Base-by-base conservation (phyloP, 1,284 basidiomycete species). In the Leccinum pachyderme region DNA sequence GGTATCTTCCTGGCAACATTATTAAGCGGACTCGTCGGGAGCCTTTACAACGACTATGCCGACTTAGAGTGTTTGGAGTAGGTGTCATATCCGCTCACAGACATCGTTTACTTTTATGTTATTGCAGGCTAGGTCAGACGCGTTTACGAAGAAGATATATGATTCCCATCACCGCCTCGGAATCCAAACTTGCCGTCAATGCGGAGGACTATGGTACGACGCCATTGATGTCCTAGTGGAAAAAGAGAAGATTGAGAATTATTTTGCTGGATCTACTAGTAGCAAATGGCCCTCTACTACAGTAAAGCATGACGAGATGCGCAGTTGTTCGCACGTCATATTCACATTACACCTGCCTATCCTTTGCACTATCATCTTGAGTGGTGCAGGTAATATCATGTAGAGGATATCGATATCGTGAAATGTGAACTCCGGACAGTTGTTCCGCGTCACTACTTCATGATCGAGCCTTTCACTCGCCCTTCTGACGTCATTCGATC, bases 1-100 rank as follows among this genome's bases (percentile, higher is more conserved):
- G 15, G 7, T 48, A 53, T 29, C 58, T 68, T 31, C 44, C 57
- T 7, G 56, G n/a, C 18, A 57, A 60, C 5, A 57, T 60, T 1
- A 57, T 68, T 39, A 58, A 63, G 59, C 22, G 55, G 43, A 29
- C 55, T 56, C 5, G 50, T 70, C 13, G 52, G 5, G 27, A 13
- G n/a, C 4, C 7, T 12, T 13, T 1, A 11, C 15, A 9, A 5
- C n/a, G 47, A 57, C 2, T 1, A 3, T 27, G 35, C 47, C 18
- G 18, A 18, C 18, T 18, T 18, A 1, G 18, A 54, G 12, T 62
- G 60, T 29, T 60, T 55, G 33, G 39, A 45, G 51, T 49, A 46
- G 2, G 62, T 53, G 12, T 37, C 9, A 33, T 37, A 9, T 12
- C 5, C 27, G 8, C 13, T 51, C 12, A 47, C 15, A 32, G 25